phyloP scores from a whole-genome alignment of 164 flowering plant genomes.

The Berberis vulgaris region DNA sequence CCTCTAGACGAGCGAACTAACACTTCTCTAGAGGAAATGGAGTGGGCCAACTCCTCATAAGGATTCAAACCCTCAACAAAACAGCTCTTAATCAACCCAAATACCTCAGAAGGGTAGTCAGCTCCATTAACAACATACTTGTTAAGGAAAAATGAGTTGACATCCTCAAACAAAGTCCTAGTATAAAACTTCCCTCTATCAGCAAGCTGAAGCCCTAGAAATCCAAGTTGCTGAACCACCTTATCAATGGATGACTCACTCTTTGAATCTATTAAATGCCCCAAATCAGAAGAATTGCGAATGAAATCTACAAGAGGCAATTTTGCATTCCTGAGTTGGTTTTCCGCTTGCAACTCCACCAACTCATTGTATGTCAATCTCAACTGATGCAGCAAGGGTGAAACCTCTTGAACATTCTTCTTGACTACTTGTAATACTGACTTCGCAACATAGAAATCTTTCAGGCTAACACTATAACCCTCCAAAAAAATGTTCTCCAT shows the following conservation, averaged over 20 bases:
- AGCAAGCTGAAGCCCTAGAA: slow-evolving; percentile 66
- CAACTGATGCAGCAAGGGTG: slow-evolving; percentile 39
- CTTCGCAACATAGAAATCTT: slow-evolving; percentile 46
- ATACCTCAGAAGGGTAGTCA: slow-evolving; percentile 50
- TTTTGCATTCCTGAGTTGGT: slow-evolving; percentile 30
- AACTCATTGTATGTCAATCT: slow-evolving; percentile 47
- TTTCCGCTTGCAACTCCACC: slow-evolving; percentile 53
- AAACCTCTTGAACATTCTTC: slow-evolving; percentile 24
- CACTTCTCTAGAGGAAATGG: slow-evolving; percentile 79
- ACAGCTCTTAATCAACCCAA: slow-evolving; percentile 56
- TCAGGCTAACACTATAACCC: slow-evolving; percentile 64
- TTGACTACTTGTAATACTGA: slow-evolving; percentile 16
- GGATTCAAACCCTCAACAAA: slow-evolving; percentile 78
- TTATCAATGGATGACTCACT: slow-evolving; percentile 64
- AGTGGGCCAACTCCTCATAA: slow-evolving; percentile 68
- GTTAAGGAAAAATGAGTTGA: slow-evolving; percentile 31
- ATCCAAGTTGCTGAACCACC: slow-evolving; percentile 77
- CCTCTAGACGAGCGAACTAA: slow-evolving; percentile 83
- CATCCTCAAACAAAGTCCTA: slow-evolving; percentile 46
- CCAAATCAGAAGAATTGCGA: slow-evolving; percentile 43
- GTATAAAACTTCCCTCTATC: slow-evolving; percentile 67
- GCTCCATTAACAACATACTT: slow-evolving; percentile 33
- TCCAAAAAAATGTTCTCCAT: slow-evolving; percentile 63
- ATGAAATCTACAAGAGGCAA: slow-evolving; percentile 33
- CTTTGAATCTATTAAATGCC: slow-evolving; percentile 56